phyloP scores from a whole-genome alignment of 2,329 filamentous ascomycete genomes.

The Colletotrichum karsti region DNA sequence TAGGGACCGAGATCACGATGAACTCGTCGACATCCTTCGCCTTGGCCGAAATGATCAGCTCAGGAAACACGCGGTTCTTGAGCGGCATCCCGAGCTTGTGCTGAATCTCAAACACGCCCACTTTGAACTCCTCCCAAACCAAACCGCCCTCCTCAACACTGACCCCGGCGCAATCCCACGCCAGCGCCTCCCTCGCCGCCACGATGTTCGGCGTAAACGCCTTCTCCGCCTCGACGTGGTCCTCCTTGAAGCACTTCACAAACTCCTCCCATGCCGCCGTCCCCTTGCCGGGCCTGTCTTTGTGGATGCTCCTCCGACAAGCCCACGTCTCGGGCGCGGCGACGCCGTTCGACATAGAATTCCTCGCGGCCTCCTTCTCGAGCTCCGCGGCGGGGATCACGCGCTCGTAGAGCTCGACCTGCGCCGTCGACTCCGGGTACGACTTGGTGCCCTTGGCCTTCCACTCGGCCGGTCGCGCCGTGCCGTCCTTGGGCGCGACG shows the following conservation, averaged over 20 bases:
- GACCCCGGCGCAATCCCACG: constrained; percentile 55
- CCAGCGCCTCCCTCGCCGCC: constrained; percentile 44
- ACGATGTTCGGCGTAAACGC: constrained; percentile 48
- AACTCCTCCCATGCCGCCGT: constrained; percentile 74
- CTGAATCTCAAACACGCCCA: constrained; percentile 70
- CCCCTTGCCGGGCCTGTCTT: constrained; percentile 55
- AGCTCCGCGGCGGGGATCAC: constrained; percentile 55
- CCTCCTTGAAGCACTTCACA: constrained; percentile 62
- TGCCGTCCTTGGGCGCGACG: constrained; percentile 52
- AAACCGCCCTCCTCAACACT: constrained; percentile 46
- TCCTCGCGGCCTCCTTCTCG: constrained; percentile 43
- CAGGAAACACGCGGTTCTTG: constrained; percentile 71
- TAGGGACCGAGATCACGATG: constrained; percentile 64
- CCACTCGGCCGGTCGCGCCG: constrained; percentile 53
- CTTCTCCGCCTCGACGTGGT: constrained; percentile 49
- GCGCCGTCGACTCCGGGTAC: constrained; percentile 56
- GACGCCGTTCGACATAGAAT: constrained; percentile 36
- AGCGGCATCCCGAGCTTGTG: constrained; percentile 67
- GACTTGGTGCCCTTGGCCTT: constrained; percentile 58
- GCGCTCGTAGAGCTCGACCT: constrained; percentile 62
- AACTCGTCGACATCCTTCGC: constrained; percentile 54
- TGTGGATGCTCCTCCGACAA: constrained; percentile 69
- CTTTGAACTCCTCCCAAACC: constrained; percentile 56
- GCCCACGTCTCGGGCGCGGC: constrained; percentile 65
- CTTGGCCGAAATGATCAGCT: constrained; percentile 67